phyloP scores from a whole-genome alignment of 768 basidiomycete species.

The Auricularia cornea region DNA sequence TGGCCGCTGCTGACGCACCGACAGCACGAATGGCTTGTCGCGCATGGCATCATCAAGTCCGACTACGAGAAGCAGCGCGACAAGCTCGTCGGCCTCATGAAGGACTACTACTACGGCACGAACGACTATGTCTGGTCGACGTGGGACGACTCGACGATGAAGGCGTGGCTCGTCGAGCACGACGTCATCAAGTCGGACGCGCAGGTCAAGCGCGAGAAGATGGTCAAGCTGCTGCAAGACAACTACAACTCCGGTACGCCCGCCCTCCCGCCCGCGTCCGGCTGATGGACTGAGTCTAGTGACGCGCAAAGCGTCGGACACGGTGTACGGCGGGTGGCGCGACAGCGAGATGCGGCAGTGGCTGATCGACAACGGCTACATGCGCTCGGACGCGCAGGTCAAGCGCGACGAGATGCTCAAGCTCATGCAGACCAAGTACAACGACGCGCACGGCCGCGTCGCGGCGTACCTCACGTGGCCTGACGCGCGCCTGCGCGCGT shows the following conservation, averaged over 20 bases:
- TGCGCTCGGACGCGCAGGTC: constrained; percentile 46
- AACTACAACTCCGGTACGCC: constrained; percentile 47
- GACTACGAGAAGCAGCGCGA: constrained; percentile 51
- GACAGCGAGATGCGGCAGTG: constrained; percentile 65
- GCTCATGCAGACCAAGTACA: constrained; percentile 64
- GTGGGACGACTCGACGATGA: constrained; percentile 76
- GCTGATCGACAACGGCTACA: constrained; percentile 65
- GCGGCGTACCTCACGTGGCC: constrained; percentile 82
- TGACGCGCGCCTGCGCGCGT: constrained; percentile 85
- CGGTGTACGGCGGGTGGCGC: constrained; percentile 59
- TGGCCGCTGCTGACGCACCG: no score
- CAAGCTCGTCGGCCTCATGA: constrained; percentile 58
- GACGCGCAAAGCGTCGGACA: constrained; percentile 33
- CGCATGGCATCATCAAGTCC: constrained; percentile 64
- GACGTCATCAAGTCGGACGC: constrained; percentile 64
- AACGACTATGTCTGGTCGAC: constrained; percentile 47
- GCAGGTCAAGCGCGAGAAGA: constrained; percentile 61
- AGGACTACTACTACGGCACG: constrained; percentile 63
- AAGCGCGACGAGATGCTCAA: constrained; percentile 70
- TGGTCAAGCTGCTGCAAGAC: constrained; percentile 67
- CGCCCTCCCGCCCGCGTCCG: neutral
- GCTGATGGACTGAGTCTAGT: neutral
- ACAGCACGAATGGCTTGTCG: constrained; percentile 69
- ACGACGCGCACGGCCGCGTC: constrained; percentile 35
- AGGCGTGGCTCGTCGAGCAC: constrained; percentile 71